Evolutionary conservation across 345 rosid genomes (phyloP).

Genomic region (Pseudoturritis turrita): DNA sequence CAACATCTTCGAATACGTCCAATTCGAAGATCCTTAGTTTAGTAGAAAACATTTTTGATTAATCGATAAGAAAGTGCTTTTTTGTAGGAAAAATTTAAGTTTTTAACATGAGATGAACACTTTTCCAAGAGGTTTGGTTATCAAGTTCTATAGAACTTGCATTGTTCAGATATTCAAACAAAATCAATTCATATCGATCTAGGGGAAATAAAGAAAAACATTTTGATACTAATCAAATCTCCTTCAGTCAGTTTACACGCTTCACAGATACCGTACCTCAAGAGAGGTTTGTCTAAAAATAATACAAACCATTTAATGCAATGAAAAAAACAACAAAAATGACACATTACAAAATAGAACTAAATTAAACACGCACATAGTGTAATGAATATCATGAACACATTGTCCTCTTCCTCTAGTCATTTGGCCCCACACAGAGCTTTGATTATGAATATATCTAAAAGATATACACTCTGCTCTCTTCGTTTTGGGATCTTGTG

Average conservation of each 20-base stretch:
- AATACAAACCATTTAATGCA: slow-evolving; percentile 12
- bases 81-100: too few species aligned
- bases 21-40: neutral
- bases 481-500: slow-evolving; percentile 6
- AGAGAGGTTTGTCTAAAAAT: neutral
- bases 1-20: neutral
- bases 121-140: too few species aligned
- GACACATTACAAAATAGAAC: slow-evolving; percentile 10
- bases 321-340: neutral
- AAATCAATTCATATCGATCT: neutral
- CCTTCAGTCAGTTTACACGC: slow-evolving; percentile 17
- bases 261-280: slow-evolving; percentile 15
- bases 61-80: too few species aligned
- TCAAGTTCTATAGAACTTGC: too few species aligned
- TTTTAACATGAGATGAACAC: too few species aligned
- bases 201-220: neutral
- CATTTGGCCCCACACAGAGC: slow-evolving; percentile 1
- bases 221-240: neutral
- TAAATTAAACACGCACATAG: neutral
- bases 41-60: too few species aligned
- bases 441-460: neutral
- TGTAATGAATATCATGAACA: neutral
- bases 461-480: neutral
- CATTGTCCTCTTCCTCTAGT: slow-evolving; percentile 3
- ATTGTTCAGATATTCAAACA: neutral